Conservation (phyloP, 2,329 filamentous ascomycete species). For the Diaporthe sp. region DNA sequence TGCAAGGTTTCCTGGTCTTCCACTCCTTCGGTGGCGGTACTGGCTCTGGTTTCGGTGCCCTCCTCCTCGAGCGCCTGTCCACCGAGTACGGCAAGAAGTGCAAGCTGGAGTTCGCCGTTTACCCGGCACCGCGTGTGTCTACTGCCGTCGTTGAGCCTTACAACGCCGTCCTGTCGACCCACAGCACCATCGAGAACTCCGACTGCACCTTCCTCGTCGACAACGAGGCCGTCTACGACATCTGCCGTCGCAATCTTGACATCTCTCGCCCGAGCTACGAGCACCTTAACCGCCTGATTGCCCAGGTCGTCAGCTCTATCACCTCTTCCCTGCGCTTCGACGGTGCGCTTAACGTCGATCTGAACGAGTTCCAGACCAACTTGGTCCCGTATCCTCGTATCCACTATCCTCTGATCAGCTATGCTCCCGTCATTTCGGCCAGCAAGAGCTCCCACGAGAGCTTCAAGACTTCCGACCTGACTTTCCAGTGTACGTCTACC, state of each 20-base stretch:
- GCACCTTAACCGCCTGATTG: slow-evolving; percentile 80
- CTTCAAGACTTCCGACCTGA: slow-evolving; percentile 86
- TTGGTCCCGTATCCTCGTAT: slow-evolving; percentile 81
- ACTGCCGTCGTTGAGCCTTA: slow-evolving; percentile 81
- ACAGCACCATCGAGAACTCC: slow-evolving; percentile 84
- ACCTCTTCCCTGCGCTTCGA: slow-evolving; percentile 81
- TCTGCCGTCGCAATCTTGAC: slow-evolving; percentile 80
- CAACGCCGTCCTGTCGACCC: slow-evolving; percentile 80
- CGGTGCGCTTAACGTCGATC: slow-evolving; percentile 79
- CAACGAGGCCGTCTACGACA: slow-evolving; percentile 82
- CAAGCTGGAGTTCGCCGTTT: slow-evolving; percentile 82
- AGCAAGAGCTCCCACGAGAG: slow-evolving; percentile 87
- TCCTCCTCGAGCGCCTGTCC: slow-evolving; percentile 80
- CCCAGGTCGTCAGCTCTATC: slow-evolving; percentile 82
- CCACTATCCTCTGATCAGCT: slow-evolving; percentile 81
- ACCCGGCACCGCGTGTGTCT: slow-evolving; percentile 78
- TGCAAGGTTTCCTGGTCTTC: slow-evolving; percentile 82
- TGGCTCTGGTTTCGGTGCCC: slow-evolving; percentile 79
- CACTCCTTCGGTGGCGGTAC: slow-evolving; percentile 82
- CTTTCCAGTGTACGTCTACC: slow-evolving; percentile 75
- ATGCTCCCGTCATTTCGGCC: slow-evolving; percentile 78
- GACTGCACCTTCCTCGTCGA: slow-evolving; percentile 84
- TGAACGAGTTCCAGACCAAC: slow-evolving; percentile 86
- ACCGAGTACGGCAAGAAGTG: slow-evolving; percentile 83
- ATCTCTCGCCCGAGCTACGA: slow-evolving; percentile 78